Evolutionary conservation across 805 yeast species (phyloP), one percentile per base, ranked within the genome.

Genomic region (Wickerhamomyces sydowiorum): DNA sequence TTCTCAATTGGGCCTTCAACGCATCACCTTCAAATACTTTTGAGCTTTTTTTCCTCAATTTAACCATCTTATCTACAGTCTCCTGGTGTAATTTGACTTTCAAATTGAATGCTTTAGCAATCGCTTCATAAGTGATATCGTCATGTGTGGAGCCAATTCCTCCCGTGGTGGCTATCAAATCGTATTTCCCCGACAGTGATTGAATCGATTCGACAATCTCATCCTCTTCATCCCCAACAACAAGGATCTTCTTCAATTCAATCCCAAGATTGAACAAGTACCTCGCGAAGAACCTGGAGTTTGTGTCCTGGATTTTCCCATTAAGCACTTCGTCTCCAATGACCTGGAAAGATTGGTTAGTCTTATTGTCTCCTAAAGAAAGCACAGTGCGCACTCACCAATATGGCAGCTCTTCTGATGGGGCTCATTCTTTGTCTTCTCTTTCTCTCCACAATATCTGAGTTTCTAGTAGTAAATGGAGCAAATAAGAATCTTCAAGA

Each of bases 241-340:
- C 87, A 6, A 76, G 68, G 8, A 88, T 76, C 40, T 78, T 76
- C 42, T 75, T 73, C 39, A 88, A 67, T 17, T 83, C 81, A 9
- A 88, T 72, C 9, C 90, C 88, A 7, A 75, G 62, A 10, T 67
- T 61, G 60, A 84, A 88, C 58, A 96, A 82, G 54, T 68, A 73
- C 48, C 74, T 73, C 24, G 95, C 86, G 56, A 88, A 86, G 53
- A 65, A 75, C 47, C 73, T 66, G 7, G 95, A 83, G 59, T 88
- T 88, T 2, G 91, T 76, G 54, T 88, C 96, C 5, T 69, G 62
- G 46, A 88, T 86, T 62, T 88, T 88, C 6, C 95, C 95, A 51
- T 86, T 88, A 43, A 88, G 73, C 2, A 88, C 83, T 62, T 88
- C 96, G 61, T 88, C 96, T 5, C 96, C 96, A 39, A 88, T 88